Conservation (phyloP, 2,329 filamentous ascomycete species). For the Fusarium aywerte region DNA sequence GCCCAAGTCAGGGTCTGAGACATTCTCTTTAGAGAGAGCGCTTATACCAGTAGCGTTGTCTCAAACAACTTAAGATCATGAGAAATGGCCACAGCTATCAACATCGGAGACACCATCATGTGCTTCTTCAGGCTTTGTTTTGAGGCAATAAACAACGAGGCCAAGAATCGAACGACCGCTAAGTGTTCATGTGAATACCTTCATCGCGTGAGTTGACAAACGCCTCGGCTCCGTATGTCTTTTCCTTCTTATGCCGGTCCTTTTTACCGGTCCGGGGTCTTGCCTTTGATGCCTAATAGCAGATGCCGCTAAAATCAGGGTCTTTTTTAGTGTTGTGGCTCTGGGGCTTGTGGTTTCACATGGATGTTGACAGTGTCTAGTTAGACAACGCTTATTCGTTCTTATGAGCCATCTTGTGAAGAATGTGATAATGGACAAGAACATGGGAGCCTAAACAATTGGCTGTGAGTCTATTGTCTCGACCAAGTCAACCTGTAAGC, state of each 20-base stretch:
- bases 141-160: conserved; percentile 17
- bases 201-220: conserved; percentile 36
- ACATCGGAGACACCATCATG: conserved; percentile 19
- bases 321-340: background rate
- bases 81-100: conserved; percentile 1
- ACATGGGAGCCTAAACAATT: background rate
- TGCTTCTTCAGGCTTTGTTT: conserved; percentile 7
- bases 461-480: background rate
- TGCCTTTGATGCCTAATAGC: conserved; percentile 5
- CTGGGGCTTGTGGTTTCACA: conserved; percentile 4
- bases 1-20: conserved; percentile 32
- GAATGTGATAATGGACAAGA: background rate
- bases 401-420: background rate
- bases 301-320: conserved; percentile 13
- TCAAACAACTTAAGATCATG: conserved; percentile 33
- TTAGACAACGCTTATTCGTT: background rate
- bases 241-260: conserved; percentile 12
- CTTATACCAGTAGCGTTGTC: conserved; percentile 1
- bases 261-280: background rate
- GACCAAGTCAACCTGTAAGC: background rate
- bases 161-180: background rate
- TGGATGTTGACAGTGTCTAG: background rate
- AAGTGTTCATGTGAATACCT: conserved; percentile 39
- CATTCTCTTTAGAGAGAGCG: background rate
- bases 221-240: conserved; percentile 23